phyloP scores from a whole-genome alignment of 352 stramenopile species.

The Thraustochytrium sp. region DNA sequence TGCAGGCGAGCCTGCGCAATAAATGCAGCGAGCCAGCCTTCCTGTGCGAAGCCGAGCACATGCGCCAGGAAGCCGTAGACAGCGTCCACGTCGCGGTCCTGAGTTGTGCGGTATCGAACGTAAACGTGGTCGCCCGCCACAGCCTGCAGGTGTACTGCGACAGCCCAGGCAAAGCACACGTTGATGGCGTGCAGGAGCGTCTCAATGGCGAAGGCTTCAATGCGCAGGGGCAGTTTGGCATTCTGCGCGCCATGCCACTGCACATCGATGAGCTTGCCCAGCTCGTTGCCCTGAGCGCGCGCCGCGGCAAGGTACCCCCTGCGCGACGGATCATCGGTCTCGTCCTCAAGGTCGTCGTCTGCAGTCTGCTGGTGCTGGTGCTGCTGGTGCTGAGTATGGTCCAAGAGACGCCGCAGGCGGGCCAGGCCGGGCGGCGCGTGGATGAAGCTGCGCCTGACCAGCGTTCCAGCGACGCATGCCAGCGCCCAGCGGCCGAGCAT shows the following conservation, averaged over 20 bases:
- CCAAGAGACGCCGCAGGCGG: neutral
- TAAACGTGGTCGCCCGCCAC: neutral
- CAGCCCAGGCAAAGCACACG: neutral
- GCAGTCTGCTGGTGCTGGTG: neutral
- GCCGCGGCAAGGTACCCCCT: neutral
- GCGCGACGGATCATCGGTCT: no score
- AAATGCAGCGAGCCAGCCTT: neutral
- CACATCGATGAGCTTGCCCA: no score
- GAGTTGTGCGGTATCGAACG: neutral
- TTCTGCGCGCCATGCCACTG: no score
- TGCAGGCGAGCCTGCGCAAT: neutral
- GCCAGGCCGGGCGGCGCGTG: neutral
- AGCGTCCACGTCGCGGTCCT: slow-evolving; percentile 6
- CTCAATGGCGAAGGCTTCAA: neutral
- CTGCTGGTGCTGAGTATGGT: neutral
- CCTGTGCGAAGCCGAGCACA: slow-evolving; percentile 1
- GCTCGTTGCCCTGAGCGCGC: neutral
- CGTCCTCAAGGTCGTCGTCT: neutral
- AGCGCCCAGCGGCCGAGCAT: slow-evolving; percentile 1
- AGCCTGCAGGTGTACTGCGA: neutral
- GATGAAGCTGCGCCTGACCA: neutral
- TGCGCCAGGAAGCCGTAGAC: neutral
- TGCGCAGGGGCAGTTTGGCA: neutral
- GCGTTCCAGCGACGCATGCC: neutral
- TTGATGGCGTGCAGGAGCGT: neutral